Evolutionary conservation across 1,139 yeast genomes (phyloP).

Genomic region (Yamadazyma trypodendri): DNA sequence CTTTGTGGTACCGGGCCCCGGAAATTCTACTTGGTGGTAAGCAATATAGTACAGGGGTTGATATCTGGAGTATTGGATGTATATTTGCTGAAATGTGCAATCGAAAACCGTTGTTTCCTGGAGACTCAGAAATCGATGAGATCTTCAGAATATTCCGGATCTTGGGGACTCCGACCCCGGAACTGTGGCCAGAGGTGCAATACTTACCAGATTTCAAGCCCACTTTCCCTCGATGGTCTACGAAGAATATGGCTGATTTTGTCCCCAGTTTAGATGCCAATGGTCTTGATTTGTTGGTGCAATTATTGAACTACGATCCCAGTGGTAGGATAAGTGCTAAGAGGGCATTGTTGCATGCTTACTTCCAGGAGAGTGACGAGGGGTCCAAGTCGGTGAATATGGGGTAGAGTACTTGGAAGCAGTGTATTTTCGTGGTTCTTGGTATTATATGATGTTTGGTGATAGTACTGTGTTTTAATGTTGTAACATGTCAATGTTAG

Average conservation of each 20-base stretch:
- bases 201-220: constrained; percentile 93
- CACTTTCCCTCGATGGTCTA: constrained; percentile 93
- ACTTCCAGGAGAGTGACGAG: constrained; percentile 60
- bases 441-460: too few relatives aligned
- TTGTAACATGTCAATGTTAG: too few relatives aligned
- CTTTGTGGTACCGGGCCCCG: constrained; percentile 97
- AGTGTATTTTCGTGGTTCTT: too few relatives aligned
- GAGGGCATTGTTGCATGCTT: constrained; percentile 87
- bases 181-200: constrained; percentile 94
- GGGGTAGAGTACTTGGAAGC: constrained; percentile 24
- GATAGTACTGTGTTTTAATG: too few relatives aligned
- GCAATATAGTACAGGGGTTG: constrained; percentile 97
- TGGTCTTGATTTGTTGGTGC: constrained; percentile 81
- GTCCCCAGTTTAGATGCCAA: constrained; percentile 81
- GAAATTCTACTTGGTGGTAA: constrained; percentile 94
- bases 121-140: constrained; percentile 98
- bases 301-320: constrained; percentile 87
- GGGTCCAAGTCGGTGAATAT: constrained; percentile 40
- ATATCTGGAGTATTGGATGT: constrained; percentile 98
- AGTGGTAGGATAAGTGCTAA: constrained; percentile 93
- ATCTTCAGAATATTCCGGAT: constrained; percentile 91
- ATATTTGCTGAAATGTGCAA: constrained; percentile 98
- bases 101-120: constrained; percentile 93
- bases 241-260: constrained; percentile 64
- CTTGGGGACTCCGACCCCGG: constrained; percentile 93